A percentile compares a stretch with the other conserved stretches of the same genome.
These are phyloP conservation scores for Lipomyces yamanashiensis DNA, from an alignment of 805 yeast species.

Conservation along the genomic window DNA sequence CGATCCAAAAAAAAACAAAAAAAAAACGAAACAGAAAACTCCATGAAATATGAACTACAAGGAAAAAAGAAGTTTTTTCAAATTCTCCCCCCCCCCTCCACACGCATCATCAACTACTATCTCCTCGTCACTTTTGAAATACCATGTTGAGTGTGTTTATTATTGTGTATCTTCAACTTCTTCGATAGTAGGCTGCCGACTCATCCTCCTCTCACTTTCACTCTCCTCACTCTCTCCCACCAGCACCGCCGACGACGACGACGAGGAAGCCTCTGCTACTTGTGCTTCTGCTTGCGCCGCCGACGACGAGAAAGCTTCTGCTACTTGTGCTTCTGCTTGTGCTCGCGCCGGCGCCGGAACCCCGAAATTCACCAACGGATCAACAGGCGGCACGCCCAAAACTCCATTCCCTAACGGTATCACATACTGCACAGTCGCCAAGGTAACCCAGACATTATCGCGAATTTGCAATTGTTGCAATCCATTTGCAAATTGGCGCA, in stretches of 20 bases:
- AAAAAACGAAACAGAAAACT: background rate
- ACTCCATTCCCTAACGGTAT: slow-evolving; percentile 29
- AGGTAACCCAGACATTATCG: slow-evolving; percentile 35
- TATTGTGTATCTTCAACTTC: background rate
- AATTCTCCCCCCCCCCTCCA: too few relatives aligned
- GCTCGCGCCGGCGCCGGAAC: slow-evolving; percentile 11
- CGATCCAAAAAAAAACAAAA: background rate
- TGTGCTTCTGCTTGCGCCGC: slow-evolving; percentile 8
- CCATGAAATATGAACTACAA: background rate
- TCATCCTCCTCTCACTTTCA: background rate
- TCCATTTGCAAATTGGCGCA: slow-evolving; percentile 38
- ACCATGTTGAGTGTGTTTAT: too few relatives aligned
- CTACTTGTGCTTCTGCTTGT: slow-evolving; percentile 1
- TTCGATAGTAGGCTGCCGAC: slow-evolving; percentile 9
- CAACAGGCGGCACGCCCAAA: slow-evolving; percentile 26
- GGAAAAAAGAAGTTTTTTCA: too few relatives aligned
- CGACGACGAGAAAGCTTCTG: too few relatives aligned
- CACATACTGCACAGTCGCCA: slow-evolving; percentile 34
- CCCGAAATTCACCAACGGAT: slow-evolving; percentile 17
- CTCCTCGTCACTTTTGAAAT: too few relatives aligned
- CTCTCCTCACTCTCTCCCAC: background rate
- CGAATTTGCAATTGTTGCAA: slow-evolving; percentile 33
- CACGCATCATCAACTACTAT: too few relatives aligned
- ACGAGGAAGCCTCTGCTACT: background rate
- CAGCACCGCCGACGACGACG: background rate